A percentile compares a stretch with the other conserved stretches of the same genome.
These are phyloP conservation scores for Cystofilobasidium capitatum DNA, from an alignment of 768 basidiomycete genomes.

Conservation along the genomic window DNA sequence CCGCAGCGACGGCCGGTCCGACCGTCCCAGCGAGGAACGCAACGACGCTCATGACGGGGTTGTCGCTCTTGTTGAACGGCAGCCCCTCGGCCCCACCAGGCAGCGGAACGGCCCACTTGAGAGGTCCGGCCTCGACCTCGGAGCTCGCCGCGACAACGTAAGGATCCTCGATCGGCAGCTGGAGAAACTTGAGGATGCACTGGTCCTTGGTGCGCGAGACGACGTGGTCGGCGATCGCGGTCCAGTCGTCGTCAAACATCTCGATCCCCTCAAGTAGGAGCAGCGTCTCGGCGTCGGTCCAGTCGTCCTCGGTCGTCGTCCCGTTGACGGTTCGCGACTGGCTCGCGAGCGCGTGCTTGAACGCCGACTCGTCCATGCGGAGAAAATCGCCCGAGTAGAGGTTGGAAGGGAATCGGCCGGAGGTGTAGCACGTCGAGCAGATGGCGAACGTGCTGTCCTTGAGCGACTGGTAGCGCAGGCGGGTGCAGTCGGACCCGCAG, in stretches of 20 bases:
- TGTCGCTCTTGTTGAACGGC: conserved; percentile 90
- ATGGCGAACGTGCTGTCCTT: conserved; percentile 79
- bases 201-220: conserved; percentile 75
- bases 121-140: conserved; percentile 58
- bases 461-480: conserved; percentile 78
- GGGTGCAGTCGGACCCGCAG: conserved; percentile 86
- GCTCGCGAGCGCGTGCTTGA: conserved; percentile 38
- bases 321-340: neutral
- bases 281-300: conserved; percentile 84
- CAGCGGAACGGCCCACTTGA: conserved; percentile 51
- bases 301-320: conserved; percentile 47
- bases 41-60: conserved; percentile 97
- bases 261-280: conserved; percentile 89
- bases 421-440: conserved; percentile 85
- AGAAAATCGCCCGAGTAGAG: conserved; percentile 98
- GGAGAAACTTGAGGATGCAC: conserved; percentile 89
- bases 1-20: conserved; percentile 77
- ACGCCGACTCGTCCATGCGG: conserved; percentile 48
- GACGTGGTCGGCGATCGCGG: conserved; percentile 82
- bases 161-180: conserved; percentile 90
- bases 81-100: conserved; percentile 42
- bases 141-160: conserved; percentile 47
- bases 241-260: conserved; percentile 98
- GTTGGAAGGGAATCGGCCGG: conserved; percentile 88
- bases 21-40: conserved; percentile 85